Evolutionary conservation across 148 eudicot genomes (phyloP), one percentile per base, ranked within the genome.

Genomic region (Diospyros lotus): DNA sequence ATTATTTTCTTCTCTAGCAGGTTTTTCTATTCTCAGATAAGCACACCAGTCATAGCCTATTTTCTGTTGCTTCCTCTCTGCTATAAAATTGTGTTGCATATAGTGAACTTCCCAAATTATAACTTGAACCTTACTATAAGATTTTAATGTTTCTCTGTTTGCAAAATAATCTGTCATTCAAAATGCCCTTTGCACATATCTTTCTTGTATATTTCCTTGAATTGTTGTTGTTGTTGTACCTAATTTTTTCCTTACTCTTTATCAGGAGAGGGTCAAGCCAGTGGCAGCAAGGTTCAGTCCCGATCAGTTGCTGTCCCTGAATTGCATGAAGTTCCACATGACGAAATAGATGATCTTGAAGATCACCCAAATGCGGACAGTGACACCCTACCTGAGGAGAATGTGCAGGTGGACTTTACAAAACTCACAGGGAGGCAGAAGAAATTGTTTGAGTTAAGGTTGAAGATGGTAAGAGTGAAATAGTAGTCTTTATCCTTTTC

Each of bases 381-480:
- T 71, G 87, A 78, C 41, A 75, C 71, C 45, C 71, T 71, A 75
- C 73, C 65, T 43, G 90, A 87, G 43, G 87, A 61, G 43, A 75
- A 69, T 54, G 58, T 41, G 10, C 82, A 77, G 73, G 85, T 43
- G 17, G 91, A 89, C 63, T 60, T 82, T 42, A 50, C 91, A 39
- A 83, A 85, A 6, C 91, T 95, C 50, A 88, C 96, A 1, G 99
- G 98, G 71, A 91, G 90, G 79, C 81, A 91, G 83, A 93, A 87
- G 77, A 95, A 78, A 76, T 75, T 93, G 77, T 95, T 93, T 65
- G 97, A 95, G 79, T 78, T 95, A 76, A 83, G 88, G 86, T 86
- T 93, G 60, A 95, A 93, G 73, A 87, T 91, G 99, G 99, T 93
- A 77, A 67, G 82, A 18, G 43, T 54, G 28, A 39, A 15, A 7